Evolutionary conservation across 2,329 filamentous ascomycete genomes (phyloP), one percentile per base, ranked within the genome.

Genomic region (Apiospora phragmitis): DNA sequence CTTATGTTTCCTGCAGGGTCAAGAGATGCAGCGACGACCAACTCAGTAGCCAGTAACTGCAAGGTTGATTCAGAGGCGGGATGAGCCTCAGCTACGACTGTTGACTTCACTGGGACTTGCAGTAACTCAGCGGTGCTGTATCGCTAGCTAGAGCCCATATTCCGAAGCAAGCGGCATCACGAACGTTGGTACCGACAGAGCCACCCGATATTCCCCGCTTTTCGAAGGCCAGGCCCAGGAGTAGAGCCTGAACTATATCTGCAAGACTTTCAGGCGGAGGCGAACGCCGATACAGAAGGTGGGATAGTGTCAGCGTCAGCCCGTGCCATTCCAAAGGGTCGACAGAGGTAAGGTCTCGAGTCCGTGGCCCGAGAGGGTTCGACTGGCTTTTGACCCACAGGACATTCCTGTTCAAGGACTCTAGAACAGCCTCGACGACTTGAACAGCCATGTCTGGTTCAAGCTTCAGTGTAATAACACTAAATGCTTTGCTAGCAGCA

Each of bases 81-180:
- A 70, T 83, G 79, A 32, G 80, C 75, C 70, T 81, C 81, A 70
- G 85, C 81, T 18, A 82, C 79, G 59, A 81, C 76, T 69, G 87
- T 77, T 47, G 85, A 81, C 74, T 84, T 74, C 1, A 84, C 84
- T 1, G 89, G 83, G 1, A 97, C 87, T 0, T 85, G 84, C 14
- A 92, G 85, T 8, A 98, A 86, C 79, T 98, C 95, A 0, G 84
- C 78, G 0, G 94, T 97, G 1, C 89, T 91, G 76, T 98, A 99
- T 69, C 95, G 91, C 96, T 89, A 29, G 95, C 94, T 9, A 98
- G 81, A 1, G 95, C 93, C 96, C 96, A 99, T 32, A 98, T 92
- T 8, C 96, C 96, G 79, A 98, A 99, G 79, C 95, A 98, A 3
- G 96, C 94, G 16, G 96, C 95, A 83, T 99, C 96, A 65, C 96